Conservation (phyloP, 176 grass and related monocot genomes). For the Hsuehochloa calcarea region DNA sequence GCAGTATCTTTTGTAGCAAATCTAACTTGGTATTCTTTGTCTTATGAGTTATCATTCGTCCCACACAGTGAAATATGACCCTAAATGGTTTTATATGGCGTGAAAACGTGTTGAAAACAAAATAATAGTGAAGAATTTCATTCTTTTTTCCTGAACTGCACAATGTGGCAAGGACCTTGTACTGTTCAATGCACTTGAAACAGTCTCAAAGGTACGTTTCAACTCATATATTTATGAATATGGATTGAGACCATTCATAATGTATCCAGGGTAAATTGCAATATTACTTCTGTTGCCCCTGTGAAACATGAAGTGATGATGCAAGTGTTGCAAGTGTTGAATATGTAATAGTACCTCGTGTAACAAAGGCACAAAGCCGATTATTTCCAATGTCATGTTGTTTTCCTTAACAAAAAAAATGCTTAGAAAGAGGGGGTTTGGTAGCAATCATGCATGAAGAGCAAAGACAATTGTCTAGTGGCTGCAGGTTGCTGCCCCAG, state of each 20-base stretch:
- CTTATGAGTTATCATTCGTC: not conserved
- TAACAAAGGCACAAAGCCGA: too few species aligned
- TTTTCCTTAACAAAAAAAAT: not conserved
- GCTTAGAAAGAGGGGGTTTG: not conserved
- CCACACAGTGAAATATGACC: not conserved
- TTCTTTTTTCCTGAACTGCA: not conserved
- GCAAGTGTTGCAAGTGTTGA: too few species aligned
- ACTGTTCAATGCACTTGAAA: not conserved
- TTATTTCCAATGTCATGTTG: not conserved
- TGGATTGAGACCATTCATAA: not conserved
- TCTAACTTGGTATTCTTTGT: not conserved
- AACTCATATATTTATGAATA: not conserved
- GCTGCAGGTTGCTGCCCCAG: not conserved
- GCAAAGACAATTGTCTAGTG: not conserved
- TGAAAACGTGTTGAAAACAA: not conserved
- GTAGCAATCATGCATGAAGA: not conserved
- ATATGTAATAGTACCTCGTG: too few species aligned
- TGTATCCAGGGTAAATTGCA: not conserved
- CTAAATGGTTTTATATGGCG: not conserved
- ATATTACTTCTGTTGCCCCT: not conserved
- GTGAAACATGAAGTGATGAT: not conserved
- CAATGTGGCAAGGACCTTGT: not conserved
- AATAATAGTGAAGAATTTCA: not conserved
- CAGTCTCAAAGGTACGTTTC: not conserved
- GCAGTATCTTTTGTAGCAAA: not conserved